Percentiles rank a stretch among this genome's conserved stretches.
Evolutionary conservation across 805 yeast genomes (phyloP).

Genomic region (Pichia kluyveri): DNA sequence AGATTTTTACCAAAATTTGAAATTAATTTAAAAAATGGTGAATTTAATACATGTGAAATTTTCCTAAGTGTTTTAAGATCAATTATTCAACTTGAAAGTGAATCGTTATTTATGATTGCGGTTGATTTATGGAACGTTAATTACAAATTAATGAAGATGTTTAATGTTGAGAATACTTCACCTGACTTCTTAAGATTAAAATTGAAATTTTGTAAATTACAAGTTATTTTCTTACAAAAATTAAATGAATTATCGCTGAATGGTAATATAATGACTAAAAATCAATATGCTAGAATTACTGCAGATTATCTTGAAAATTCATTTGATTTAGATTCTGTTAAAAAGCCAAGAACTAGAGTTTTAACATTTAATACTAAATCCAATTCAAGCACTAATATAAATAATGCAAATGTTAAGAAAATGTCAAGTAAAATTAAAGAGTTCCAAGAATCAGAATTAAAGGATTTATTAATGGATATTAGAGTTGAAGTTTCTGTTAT

Average conservation of each 20-base stretch:
- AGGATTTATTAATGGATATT: slow-evolving; percentile 23
- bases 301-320: slow-evolving; percentile 28
- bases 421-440: slow-evolving; percentile 10
- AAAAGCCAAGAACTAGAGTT: background rate
- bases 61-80: slow-evolving; percentile 22
- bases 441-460: slow-evolving; percentile 16
- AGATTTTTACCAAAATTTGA: slow-evolving; percentile 18
- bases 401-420: background rate
- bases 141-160: slow-evolving; percentile 13
- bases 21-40: slow-evolving; percentile 13
- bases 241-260: slow-evolving; percentile 22
- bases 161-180: slow-evolving; percentile 16
- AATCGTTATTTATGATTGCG: slow-evolving; percentile 20
- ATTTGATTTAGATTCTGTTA: slow-evolving; percentile 12
- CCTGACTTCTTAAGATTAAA: slow-evolving; percentile 21
- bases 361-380: background rate
- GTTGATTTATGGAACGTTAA: slow-evolving; percentile 21
- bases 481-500: slow-evolving; percentile 48
- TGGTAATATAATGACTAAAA: slow-evolving; percentile 23
- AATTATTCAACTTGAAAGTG: slow-evolving; percentile 18
- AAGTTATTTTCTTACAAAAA: slow-evolving; percentile 19
- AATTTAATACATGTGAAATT: slow-evolving; percentile 22
- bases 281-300: slow-evolving; percentile 25
- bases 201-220: slow-evolving; percentile 24
- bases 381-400: background rate